Percentiles rank a stretch among this genome's conserved stretches.
These are phyloP conservation scores for Inonotus hispidus DNA, from an alignment of 1,284 basidiomycete species.

Conservation along the genomic window DNA sequence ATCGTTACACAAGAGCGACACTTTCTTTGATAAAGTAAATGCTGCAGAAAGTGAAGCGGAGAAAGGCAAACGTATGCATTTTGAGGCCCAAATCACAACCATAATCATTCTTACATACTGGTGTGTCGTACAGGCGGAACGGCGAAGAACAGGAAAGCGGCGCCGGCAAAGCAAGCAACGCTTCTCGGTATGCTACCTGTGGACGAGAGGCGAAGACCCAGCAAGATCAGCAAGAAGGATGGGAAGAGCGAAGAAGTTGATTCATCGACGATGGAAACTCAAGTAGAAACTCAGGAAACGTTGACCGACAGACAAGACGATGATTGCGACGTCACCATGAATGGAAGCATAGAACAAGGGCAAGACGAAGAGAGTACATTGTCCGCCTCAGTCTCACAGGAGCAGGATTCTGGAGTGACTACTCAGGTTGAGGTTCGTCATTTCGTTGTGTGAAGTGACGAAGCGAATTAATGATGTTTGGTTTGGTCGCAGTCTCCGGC, in stretches of 20 bases:
- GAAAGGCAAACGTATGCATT: constrained; percentile 30
- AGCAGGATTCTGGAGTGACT: not conserved
- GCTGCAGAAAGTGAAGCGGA: constrained; percentile 47
- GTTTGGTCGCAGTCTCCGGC: constrained; percentile 13
- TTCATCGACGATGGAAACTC: constrained; percentile 13
- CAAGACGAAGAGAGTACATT: constrained; percentile 10
- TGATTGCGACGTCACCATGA: constrained; percentile 11
- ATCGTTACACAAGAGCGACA: constrained; percentile 81
- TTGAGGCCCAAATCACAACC: constrained; percentile 21
- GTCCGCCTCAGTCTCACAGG: constrained; percentile 4
- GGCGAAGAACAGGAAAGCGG: constrained; percentile 37
- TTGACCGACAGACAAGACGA: not conserved
- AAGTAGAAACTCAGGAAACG: constrained; percentile 22
- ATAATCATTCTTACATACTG: constrained; percentile 22
- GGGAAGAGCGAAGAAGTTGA: constrained; percentile 16
- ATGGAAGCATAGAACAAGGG: constrained; percentile 3
- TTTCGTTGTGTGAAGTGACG: not conserved
- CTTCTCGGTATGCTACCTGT: constrained; percentile 51
- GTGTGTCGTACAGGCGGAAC: constrained; percentile 1
- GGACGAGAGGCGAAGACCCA: constrained; percentile 25
- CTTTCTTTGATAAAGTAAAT: constrained; percentile 92
- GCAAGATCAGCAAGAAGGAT: constrained; percentile 23
- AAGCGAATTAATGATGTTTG: not conserved
- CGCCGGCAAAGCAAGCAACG: constrained; percentile 53
- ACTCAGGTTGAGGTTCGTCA: constrained; percentile 18